Percentiles rank a stretch among this genome's conserved stretches.
Evolutionary conservation across 192 early-diverging fungal genomes (phyloP).

Genomic region (Umbelopsis ramanniana): DNA sequence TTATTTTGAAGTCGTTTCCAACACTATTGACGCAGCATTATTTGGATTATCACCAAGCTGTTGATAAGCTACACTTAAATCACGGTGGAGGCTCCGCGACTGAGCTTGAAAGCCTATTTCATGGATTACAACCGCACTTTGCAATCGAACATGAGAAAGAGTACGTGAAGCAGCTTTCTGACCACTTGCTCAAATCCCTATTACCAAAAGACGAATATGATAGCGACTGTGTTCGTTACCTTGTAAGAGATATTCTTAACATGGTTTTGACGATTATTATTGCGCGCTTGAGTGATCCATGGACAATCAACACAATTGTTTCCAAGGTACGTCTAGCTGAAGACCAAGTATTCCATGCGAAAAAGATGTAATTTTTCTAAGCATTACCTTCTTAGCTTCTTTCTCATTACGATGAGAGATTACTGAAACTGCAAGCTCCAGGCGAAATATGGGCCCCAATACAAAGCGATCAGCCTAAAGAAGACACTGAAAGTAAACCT

Average conservation of each 20-base stretch:
- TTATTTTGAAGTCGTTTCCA: slow-evolving; percentile 49
- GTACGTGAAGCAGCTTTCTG: slow-evolving; percentile 48
- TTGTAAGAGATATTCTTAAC: slow-evolving; percentile 51
- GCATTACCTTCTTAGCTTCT: slow-evolving; percentile 23
- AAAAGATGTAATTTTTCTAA: too few species aligned
- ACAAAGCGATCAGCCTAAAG: slow-evolving; percentile 23
- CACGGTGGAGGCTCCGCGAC: slow-evolving; percentile 47
- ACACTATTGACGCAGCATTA: slow-evolving; percentile 52
- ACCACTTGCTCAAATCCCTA: slow-evolving; percentile 42
- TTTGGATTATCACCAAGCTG: slow-evolving; percentile 49
- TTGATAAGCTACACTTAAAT: slow-evolving; percentile 41
- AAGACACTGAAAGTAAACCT: slow-evolving; percentile 9
- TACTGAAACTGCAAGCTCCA: slow-evolving; percentile 31
- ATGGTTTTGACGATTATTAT: slow-evolving; percentile 47
- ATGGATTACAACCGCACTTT: slow-evolving; percentile 60
- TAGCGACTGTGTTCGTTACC: slow-evolving; percentile 50
- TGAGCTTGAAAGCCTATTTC: slow-evolving; percentile 43
- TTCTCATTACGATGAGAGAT: slow-evolving; percentile 11
- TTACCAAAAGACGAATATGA: slow-evolving; percentile 45
- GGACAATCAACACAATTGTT: slow-evolving; percentile 55
- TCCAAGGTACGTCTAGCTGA: slow-evolving; percentile 45
- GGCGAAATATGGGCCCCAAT: slow-evolving; percentile 21
- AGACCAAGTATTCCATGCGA: background rate
- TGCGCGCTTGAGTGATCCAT: slow-evolving; percentile 52
- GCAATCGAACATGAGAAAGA: slow-evolving; percentile 51